Evolutionary conservation across 2,329 filamentous ascomycete species (phyloP).

Genomic region (Clonostachys rosea): DNA sequence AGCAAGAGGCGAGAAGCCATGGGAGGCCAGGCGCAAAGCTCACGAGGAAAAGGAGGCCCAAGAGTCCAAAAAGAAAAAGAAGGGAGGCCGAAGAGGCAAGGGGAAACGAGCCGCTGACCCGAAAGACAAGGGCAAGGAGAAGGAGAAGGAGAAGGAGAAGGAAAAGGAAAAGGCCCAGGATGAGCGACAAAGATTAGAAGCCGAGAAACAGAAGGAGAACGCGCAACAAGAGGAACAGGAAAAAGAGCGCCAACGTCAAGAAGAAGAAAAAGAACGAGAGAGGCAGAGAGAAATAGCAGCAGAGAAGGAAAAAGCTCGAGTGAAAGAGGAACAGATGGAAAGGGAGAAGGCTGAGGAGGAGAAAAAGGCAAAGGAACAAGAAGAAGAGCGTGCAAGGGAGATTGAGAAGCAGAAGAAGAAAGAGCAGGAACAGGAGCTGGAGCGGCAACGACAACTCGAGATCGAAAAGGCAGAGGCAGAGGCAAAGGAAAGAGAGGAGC

Average conservation of each 20-base stretch:
- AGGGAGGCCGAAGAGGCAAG: conserved; percentile 32
- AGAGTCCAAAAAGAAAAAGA: conserved; percentile 33
- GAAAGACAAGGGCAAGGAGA: conserved; percentile 50
- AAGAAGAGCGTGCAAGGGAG: conserved; percentile 26
- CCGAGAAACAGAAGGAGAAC: conserved; percentile 14
- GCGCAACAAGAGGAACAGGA: conserved; percentile 14
- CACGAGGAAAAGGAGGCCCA: conserved; percentile 49
- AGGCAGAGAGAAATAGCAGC: conserved; percentile 60
- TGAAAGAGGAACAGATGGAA: conserved; percentile 6
- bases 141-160: conserved; percentile 2
- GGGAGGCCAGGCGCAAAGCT: conserved; percentile 65
- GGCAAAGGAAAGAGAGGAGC: not conserved
- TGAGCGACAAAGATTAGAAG: conserved; percentile 4
- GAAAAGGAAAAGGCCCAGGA: not conserved
- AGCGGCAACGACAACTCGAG: not conserved
- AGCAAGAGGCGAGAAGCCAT: conserved; percentile 75
- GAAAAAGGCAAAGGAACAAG: conserved; percentile 9
- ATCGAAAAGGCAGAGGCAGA: conserved; percentile 19
- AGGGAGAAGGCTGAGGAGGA: not conserved
- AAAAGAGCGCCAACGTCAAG: conserved; percentile 32
- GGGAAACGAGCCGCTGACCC: conserved; percentile 63
- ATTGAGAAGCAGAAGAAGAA: conserved; percentile 22
- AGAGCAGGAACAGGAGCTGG: not conserved
- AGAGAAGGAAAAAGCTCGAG: conserved; percentile 56
- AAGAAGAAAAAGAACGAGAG: conserved; percentile 28